Conservation (phyloP, 495 filamentous ascomycete genomes). For the Talaromyces ruber region DNA sequence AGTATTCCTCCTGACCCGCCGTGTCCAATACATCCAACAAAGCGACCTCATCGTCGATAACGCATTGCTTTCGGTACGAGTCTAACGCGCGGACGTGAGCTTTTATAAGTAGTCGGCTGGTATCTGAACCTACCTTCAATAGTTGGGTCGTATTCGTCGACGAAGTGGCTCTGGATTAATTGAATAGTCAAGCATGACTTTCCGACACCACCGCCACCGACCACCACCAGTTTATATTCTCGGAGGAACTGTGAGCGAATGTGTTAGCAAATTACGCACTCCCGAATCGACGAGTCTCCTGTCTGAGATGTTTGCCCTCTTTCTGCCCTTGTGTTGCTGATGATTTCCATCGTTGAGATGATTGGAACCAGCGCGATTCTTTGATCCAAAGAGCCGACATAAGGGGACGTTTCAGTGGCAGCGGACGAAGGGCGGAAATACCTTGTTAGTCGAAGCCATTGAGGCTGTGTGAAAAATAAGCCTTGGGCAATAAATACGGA, state of each 20-base stretch:
- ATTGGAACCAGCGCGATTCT: not conserved
- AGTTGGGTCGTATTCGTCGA: conserved; percentile 98
- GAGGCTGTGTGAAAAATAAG: not conserved
- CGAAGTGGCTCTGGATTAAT: conserved; percentile 97
- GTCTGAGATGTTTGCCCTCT: not conserved
- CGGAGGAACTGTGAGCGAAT: conserved; percentile 65
- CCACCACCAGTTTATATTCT: conserved; percentile 98
- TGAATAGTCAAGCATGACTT: conserved; percentile 99
- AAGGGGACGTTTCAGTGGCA: not conserved
- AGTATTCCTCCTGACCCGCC: conserved; percentile 97
- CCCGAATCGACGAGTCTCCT: not conserved
- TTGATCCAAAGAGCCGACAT: not conserved
- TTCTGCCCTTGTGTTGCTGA: not conserved
- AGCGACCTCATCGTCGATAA: conserved; percentile 96
- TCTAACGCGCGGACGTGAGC: conserved; percentile 42
- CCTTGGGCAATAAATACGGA: not conserved
- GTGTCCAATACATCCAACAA: conserved; percentile 97
- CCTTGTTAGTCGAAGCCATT: conserved; percentile 5
- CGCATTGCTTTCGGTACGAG: conserved; percentile 99
- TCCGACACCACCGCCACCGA: conserved; percentile 95
- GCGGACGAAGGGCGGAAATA: not conserved
- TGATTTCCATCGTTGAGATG: not conserved
- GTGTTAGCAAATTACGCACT: not conserved
- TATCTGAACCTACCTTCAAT: conserved; percentile 75
- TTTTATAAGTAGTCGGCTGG: not conserved